These are phyloP conservation scores for Periconia sp. DNA, from an alignment of 2,329 filamentous ascomycete species.

Conservation along the genomic window DNA sequence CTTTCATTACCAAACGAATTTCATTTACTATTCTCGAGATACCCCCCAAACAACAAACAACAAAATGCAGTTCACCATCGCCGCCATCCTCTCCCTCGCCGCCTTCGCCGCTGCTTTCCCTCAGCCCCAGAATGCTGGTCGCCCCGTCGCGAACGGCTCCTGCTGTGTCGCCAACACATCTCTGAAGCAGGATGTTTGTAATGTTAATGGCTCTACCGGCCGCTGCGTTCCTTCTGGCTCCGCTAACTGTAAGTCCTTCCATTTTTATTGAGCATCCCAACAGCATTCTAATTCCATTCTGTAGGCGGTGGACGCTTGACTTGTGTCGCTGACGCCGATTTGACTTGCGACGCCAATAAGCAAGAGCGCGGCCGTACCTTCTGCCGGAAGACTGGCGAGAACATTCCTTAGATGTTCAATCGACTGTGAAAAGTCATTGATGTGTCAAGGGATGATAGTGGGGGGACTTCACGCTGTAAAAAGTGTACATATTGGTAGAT, in stretches of 20 bases:
- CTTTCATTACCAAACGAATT: background rate
- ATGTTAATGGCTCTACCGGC: conserved; percentile 27
- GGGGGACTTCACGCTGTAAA: background rate
- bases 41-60: conserved; percentile 1
- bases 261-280: background rate
- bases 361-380: conserved; percentile 26
- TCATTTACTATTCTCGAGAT: background rate
- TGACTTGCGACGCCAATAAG: conserved; percentile 26
- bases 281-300: background rate
- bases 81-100: conserved; percentile 19
- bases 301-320: conserved; percentile 28
- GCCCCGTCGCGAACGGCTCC: conserved; percentile 25
- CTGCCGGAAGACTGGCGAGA: conserved; percentile 10
- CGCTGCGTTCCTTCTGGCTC: conserved; percentile 27
- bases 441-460: background rate
- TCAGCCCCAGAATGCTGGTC: conserved; percentile 21
- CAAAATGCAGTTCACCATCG: conserved; percentile 27
- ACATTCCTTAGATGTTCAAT: background rate
- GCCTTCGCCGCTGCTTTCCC: conserved; percentile 22
- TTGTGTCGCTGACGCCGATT: conserved; percentile 26
- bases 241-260: conserved; percentile 23
- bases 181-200: conserved; percentile 35
- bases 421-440: background rate
- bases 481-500: background rate
- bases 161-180: conserved; percentile 30